Conservation (phyloP, 2,329 filamentous ascomycete species). For the Alternaria tenuissima region DNA sequence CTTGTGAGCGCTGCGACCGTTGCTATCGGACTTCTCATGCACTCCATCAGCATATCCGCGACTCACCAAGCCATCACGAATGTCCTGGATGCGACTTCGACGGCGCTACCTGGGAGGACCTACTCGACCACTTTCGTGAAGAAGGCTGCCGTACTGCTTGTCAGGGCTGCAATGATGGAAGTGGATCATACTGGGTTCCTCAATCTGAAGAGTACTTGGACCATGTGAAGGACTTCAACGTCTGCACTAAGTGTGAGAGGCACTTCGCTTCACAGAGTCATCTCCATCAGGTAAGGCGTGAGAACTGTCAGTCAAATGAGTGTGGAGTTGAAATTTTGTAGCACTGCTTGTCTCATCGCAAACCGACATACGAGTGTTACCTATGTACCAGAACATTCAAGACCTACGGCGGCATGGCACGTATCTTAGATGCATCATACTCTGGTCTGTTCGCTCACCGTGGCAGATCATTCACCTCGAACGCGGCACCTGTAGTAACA, state of each 20-base stretch:
- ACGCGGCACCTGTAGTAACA: neutral
- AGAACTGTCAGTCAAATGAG: neutral
- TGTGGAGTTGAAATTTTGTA: neutral
- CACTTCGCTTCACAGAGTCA: neutral
- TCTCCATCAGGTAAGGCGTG: neutral
- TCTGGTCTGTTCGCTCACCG: neutral
- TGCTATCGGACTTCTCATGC: neutral
- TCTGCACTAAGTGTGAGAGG: neutral
- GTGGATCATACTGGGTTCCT: neutral
- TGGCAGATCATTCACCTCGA: slow-evolving; percentile 9
- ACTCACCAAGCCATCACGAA: slow-evolving; percentile 1
- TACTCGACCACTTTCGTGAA: slow-evolving; percentile 1
- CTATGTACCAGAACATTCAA: neutral
- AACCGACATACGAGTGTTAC: neutral
- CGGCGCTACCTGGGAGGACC: neutral
- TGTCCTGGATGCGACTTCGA: slow-evolving; percentile 7
- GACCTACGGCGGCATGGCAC: slow-evolving; percentile 10
- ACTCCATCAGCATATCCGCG: neutral
- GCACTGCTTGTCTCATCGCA: neutral
- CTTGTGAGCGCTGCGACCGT: neutral
- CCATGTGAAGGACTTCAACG: neutral
- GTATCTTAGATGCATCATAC: too few relatives aligned
- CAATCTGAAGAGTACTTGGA: neutral
- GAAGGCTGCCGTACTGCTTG: neutral
- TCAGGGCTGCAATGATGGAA: neutral